Conservation (phyloP, 2,329 filamentous ascomycete species). For the Hypoxylon sp. region DNA sequence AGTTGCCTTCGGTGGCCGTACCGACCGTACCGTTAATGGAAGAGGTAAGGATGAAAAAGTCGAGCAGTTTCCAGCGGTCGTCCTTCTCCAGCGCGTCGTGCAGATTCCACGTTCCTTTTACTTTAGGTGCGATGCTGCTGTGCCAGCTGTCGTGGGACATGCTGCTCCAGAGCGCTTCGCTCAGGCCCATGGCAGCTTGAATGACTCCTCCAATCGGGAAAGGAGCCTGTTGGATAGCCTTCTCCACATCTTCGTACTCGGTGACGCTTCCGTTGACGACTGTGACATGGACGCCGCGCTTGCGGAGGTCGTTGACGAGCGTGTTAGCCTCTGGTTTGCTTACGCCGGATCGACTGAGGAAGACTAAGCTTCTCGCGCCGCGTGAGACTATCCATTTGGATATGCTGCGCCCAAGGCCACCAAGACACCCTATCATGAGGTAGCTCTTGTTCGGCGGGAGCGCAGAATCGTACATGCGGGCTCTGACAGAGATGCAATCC, state of each 20-base stretch:
- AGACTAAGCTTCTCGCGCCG: slow-evolving; percentile 42
- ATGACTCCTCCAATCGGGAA: slow-evolving; percentile 43
- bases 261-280: slow-evolving; percentile 28
- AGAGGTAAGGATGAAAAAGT: slow-evolving; percentile 46
- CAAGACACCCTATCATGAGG: slow-evolving; percentile 45
- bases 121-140: slow-evolving; percentile 39
- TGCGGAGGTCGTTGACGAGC: slow-evolving; percentile 26
- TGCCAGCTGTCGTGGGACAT: slow-evolving; percentile 41
- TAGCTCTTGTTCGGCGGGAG: slow-evolving; percentile 39
- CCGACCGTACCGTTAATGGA: slow-evolving; percentile 45
- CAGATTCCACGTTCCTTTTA: slow-evolving; percentile 37
- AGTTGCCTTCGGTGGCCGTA: slow-evolving; percentile 45
- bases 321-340: slow-evolving; percentile 24
- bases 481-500: background rate
- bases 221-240: background rate
- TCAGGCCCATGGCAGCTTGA: slow-evolving; percentile 47
- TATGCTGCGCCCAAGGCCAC: slow-evolving; percentile 40
- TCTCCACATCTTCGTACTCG: slow-evolving; percentile 1
- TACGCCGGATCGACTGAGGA: slow-evolving; percentile 43
- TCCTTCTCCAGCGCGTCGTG: slow-evolving; percentile 31
- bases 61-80: slow-evolving; percentile 42
- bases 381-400: slow-evolving; percentile 39
- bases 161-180: slow-evolving; percentile 39
- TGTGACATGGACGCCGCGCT: background rate
- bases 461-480: background rate